Conservation (phyloP, 1,284 basidiomycete genomes). For the Puccinia coronata region DNA sequence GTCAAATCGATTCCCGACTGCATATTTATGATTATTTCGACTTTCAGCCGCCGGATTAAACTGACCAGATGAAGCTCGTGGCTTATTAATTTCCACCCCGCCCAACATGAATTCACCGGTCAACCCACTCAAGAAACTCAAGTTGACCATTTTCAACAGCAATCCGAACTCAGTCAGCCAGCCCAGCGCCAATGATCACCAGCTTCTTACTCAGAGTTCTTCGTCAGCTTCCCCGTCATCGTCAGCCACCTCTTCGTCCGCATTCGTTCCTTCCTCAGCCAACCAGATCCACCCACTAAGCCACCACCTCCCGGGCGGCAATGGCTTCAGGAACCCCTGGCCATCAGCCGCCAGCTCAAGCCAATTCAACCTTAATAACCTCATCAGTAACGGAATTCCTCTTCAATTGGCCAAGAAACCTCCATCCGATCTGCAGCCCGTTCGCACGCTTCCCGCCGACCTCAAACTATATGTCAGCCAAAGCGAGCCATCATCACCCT, state of each 20-base stretch:
- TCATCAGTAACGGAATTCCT: slow-evolving; percentile 44
- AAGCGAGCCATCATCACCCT: background rate
- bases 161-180: background rate
- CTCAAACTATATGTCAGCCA: slow-evolving; percentile 22
- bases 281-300: slow-evolving; percentile 17
- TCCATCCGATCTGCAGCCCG: slow-evolving; percentile 1
- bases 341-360: slow-evolving; percentile 51
- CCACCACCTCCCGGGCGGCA: slow-evolving; percentile 52
- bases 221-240: background rate
- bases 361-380: background rate
- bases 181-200: background rate
- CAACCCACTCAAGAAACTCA: background rate
- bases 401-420: slow-evolving; percentile 27
- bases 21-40: no score
- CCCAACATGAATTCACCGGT: background rate
- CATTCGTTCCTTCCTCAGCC: background rate
- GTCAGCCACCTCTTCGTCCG: background rate
- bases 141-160: background rate
- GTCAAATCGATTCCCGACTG: no score
- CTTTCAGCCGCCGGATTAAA: no score
- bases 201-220: background rate
- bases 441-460: slow-evolving; percentile 22
- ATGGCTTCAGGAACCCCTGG: slow-evolving; percentile 54
- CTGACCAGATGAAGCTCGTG: no score
- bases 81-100: no score